Percentiles rank a stretch among this genome's conserved stretches.
Evolutionary conservation across 192 early-diverging fungal species (phyloP).

Genomic region (Coemansia umbellata): DNA sequence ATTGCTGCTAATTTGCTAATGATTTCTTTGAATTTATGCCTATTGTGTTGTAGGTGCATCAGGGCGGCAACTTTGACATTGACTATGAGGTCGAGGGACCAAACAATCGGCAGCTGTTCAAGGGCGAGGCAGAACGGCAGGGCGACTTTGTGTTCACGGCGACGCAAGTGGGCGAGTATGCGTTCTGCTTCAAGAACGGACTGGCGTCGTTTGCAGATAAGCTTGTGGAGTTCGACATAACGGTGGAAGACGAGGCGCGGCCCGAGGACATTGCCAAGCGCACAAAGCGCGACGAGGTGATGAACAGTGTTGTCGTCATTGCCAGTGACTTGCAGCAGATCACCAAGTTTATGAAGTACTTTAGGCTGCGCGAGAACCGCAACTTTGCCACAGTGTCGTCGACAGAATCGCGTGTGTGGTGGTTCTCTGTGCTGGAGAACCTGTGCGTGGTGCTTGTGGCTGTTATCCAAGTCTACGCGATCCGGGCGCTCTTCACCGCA

Average conservation of each 20-base stretch:
- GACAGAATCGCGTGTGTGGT: conserved; percentile 84
- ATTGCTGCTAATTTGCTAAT: neutral
- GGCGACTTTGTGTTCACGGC: conserved; percentile 94
- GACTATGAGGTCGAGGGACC: conserved; percentile 88
- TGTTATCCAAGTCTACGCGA: conserved; percentile 89
- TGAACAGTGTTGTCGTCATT: conserved; percentile 58
- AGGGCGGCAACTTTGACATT: conserved; percentile 95
- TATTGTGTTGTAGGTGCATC: conserved; percentile 72
- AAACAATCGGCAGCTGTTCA: conserved; percentile 60
- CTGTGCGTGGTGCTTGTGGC: conserved; percentile 78
- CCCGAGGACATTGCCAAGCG: conserved; percentile 55
- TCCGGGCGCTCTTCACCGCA: conserved; percentile 86
- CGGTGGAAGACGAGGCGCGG: conserved; percentile 82
- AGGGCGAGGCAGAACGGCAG: conserved; percentile 85
- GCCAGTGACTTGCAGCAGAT: conserved; percentile 63
- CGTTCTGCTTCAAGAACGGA: conserved; percentile 95
- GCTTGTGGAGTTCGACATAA: conserved; percentile 92
- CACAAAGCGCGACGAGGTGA: conserved; percentile 56
- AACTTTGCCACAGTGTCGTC: conserved; percentile 87
- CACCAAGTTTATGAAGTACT: conserved; percentile 81
- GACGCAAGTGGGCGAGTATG: conserved; percentile 81
- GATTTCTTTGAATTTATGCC: neutral
- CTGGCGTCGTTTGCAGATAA: conserved; percentile 96
- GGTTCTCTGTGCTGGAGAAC: conserved; percentile 84
- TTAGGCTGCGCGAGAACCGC: conserved; percentile 85